These are phyloP conservation scores for Rostrohypoxylon terebratum DNA, from an alignment of 495 filamentous ascomycete species.

Conservation along the genomic window DNA sequence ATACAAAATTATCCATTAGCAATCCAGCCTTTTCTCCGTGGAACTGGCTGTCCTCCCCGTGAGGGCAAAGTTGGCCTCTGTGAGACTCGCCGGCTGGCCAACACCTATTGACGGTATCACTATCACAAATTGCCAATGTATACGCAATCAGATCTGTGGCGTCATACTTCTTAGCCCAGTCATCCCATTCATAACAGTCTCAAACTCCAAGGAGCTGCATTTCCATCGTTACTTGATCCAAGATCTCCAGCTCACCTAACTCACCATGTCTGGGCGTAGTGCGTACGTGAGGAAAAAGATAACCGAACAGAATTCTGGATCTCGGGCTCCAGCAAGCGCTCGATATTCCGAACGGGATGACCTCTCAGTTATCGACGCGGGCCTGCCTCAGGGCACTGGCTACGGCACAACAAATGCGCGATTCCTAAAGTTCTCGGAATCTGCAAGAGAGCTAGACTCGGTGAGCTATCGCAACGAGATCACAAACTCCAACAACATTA, in stretches of 20 bases:
- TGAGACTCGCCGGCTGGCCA: neutral
- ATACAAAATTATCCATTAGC: conserved; percentile 1
- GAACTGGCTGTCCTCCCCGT: conserved; percentile 3
- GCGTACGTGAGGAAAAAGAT: conserved; percentile 67
- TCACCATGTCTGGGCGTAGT: conserved; percentile 66
- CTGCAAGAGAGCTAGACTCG: conserved; percentile 48
- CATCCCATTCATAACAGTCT: neutral
- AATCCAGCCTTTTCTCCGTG: neutral
- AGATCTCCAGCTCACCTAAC: neutral
- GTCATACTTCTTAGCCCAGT: neutral
- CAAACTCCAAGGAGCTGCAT: neutral
- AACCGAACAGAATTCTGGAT: conserved; percentile 56
- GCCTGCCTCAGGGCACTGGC: conserved; percentile 53
- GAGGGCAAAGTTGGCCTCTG: conserved; percentile 1
- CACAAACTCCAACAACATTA: conserved; percentile 46
- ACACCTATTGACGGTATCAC: conserved; percentile 1
- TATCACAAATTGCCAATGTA: neutral
- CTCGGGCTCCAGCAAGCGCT: conserved; percentile 45
- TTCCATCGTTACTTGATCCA: neutral
- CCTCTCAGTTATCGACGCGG: conserved; percentile 52
- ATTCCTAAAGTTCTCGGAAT: conserved; percentile 58
- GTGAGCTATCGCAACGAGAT: conserved; percentile 46
- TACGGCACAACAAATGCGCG: conserved; percentile 56
- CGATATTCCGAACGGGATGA: conserved; percentile 53
- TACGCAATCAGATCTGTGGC: neutral